Base-by-base conservation (phyloP, 768 basidiomycete genomes). In the Suillus variegatus region DNA sequence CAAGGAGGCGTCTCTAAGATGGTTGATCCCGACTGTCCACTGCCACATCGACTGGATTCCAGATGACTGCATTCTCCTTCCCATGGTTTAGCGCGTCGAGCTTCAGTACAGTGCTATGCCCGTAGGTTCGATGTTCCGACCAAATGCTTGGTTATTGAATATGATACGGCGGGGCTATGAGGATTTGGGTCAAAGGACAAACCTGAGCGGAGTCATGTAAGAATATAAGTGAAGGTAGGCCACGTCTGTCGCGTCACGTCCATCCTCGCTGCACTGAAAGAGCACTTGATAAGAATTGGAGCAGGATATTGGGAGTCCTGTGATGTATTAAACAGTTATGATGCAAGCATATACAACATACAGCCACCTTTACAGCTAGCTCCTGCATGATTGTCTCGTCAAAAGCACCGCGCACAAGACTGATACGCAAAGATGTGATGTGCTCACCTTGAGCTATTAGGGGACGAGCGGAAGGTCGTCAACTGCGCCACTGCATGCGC, bases 231-330 rank as follows among this genome's bases (percentile, higher is more conserved):
- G 40, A 38, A 60, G 16, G 57, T 32, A 18, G 18, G 16, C 6
- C 18, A 8, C 7, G 43, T 18, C 16, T 43, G 43, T 43, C 10
- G 43, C 16, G 18, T 43, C 43, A 25, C 40, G 75, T 82, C 65
- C 70, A 90, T 88, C 87, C 86, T 68, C 82, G 84, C 72, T 95
- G 94, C 18, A 44, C 8, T 46, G 44, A 95, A 79, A 20, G 92
- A 93, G 91, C 93, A 95, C 16, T 93, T 86, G 63, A 95, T 79
- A 22, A 95, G 82, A 44, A 95, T 81, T 69, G 95, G 94, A 36
- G 91, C 86, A 18, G 84, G 82, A 43, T 86, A 83, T 62, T 85
- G 84, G 55, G 78, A 73, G 69, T 87, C 75, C 86, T 90, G 65
- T 12, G 12, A 56, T 20, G 13, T 13, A n/a, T 36, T 22, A 36